Evolutionary conservation across 139 green algal genomes (phyloP), one percentile per base, ranked within the genome.

Genomic region (Dunaliella primolecta): DNA sequence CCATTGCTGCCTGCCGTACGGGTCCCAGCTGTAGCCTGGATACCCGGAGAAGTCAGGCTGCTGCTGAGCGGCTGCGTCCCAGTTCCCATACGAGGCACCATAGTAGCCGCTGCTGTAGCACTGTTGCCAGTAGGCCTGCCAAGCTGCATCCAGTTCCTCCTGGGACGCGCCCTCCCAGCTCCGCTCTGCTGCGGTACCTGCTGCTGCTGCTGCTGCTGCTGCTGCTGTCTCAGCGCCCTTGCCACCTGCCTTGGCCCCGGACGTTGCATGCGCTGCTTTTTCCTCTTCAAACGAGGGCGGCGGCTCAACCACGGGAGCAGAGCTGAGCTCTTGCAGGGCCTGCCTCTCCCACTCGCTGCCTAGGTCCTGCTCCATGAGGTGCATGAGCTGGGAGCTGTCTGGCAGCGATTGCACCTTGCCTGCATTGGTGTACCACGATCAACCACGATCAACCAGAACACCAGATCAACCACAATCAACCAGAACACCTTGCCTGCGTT

Each of bases 271-370:
- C 11, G 33, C 31, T 35, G 71, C 82, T 56, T 80, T n/a, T n/a
- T 31, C 75, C 46, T 85, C 27, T 30, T 33, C 35, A 55, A n/a
- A 20, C 74, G 83, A 27, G 56, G 79, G 32, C 1, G 86, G 86
- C 0, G 83, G 83, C 24, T 80, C 82, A 24, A 46, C 46, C 25
- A 15, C 36, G 55, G 83, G 78, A 33, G 78, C 80, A 34, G 75
- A 76, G 64, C 84, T 57, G 34, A 93, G 79, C 31, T 82, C 0
- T 24, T 85, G 3, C 34, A 91, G 81, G 1, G 86, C 86, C 72
- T 89, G 21, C 74, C 86, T 15, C 86, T 93, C 91, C 88, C 91
- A 92, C 0, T 91, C 87, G 29, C 11, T 82, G 0, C 32, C 56
- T 36, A 92, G 76, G 33, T 89, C 71, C 24, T 87, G 90, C 29